These are phyloP conservation scores for Mentha longifolia DNA, from an alignment of 257 asterid species.

Conservation along the genomic window DNA sequence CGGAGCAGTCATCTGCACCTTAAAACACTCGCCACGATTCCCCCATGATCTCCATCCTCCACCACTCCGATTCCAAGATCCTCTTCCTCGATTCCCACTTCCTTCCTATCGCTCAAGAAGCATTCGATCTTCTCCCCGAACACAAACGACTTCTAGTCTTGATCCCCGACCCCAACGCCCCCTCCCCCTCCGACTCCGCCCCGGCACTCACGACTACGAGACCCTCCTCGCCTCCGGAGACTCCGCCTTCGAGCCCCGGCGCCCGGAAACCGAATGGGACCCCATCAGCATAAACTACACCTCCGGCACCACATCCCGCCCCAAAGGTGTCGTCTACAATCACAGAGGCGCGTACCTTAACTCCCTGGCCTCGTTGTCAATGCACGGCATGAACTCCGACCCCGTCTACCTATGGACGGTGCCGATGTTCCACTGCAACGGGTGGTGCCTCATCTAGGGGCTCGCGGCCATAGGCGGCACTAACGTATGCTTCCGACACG, in stretches of 20 bases:
- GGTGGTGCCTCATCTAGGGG: conserved; percentile 66
- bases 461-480: conserved; percentile 68
- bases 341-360: conserved; percentile 62
- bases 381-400: conserved; percentile 47
- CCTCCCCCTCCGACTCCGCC: not conserved
- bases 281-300: conserved; percentile 67
- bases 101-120: conserved; percentile 42
- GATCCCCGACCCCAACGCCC: conserved; percentile 33
- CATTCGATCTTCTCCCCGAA: conserved; percentile 37
- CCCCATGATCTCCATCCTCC: conserved; percentile 53
- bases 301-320: conserved; percentile 63
- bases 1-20: conserved; percentile 58
- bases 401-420: conserved; percentile 69
- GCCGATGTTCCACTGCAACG: conserved; percentile 70
- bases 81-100: conserved; percentile 57
- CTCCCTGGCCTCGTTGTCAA: conserved; percentile 46
- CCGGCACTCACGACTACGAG: conserved; percentile 42
- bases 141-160: conserved; percentile 42
- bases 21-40: conserved; percentile 62
- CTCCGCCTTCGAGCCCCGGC: conserved; percentile 20
- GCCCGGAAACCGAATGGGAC: conserved; percentile 54
- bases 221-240: conserved; percentile 49
- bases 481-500: conserved; percentile 52
- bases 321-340: conserved; percentile 66
- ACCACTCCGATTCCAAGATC: conserved; percentile 61